Evolutionary conservation across 2,329 filamentous ascomycete species (phyloP), one percentile per base, ranked within the genome.

Genomic region (Trichothecium sympodiale): DNA sequence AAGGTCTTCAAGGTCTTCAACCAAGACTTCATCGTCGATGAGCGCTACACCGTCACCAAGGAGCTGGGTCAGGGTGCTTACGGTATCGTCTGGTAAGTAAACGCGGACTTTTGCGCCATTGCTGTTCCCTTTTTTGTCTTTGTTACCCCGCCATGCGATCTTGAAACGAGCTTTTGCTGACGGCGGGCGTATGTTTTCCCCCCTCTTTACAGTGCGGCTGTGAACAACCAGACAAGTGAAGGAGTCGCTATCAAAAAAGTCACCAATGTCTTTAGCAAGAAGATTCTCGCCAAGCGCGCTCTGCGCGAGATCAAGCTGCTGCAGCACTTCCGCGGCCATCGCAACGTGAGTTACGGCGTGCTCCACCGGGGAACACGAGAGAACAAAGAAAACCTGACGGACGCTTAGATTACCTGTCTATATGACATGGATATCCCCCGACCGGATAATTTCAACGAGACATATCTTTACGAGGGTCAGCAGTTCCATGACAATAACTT

Each of bases 181-280:
- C 38, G 46, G 10, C 10, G 10, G 10, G 6, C 20, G 6, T 25
- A 6, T 48, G 43, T 46, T 48, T 35, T 43, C 37, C 10, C 10
- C 20, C 6, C 20, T 25, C 6, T 6, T 25, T 46, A 48, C 57
- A 94, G 88, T 62, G 89, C 91, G 41, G 91, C 91, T 38, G 84
- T 86, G 46, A 95, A 96, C 70, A 80, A 78, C 56, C 78, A 87
- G 60, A 93, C 83, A 23, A 81, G 78, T 53, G 91, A 98, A 58
- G 88, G 89, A 29, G 88, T 98, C 43, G 91, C 91, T 52, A 91
- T 98, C 71, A 98, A 98, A 67, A 98, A 98, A 66, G 86, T 98
- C 59, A 98, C 91, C 68, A 98, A 98, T 83, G 89, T 98, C 52
- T 98, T 98, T 65, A 95, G 87, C 74, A 98, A 98, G 69, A 96